These are phyloP conservation scores for Lobosporangium transversale DNA, from an alignment of 192 early-diverging fungal genomes.

Conservation along the genomic window DNA sequence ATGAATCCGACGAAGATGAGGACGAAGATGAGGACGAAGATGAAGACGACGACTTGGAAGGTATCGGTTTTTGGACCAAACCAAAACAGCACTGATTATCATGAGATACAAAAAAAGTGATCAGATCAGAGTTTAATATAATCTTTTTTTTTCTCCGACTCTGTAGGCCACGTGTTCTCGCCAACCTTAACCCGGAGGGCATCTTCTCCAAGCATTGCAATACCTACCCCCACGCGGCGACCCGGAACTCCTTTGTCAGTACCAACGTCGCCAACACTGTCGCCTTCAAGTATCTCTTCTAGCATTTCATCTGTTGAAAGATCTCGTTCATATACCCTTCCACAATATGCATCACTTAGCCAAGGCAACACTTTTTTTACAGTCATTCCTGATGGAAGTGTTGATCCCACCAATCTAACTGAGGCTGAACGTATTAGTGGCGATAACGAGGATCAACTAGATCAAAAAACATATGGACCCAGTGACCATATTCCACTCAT, in stretches of 20 bases:
- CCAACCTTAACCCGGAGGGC: constrained; percentile 36
- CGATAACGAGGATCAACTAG: constrained; percentile 47
- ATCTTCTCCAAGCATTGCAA: constrained; percentile 47
- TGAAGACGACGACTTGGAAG: constrained; percentile 53
- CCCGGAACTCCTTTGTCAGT: constrained; percentile 40
- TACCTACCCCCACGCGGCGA: constrained; percentile 34
- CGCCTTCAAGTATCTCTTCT: constrained; percentile 42
- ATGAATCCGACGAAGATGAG: constrained; percentile 51
- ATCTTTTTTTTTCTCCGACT: neutral
- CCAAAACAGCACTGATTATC: neutral
- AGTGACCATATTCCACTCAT: constrained; percentile 66
- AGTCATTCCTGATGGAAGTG: constrained; percentile 61
- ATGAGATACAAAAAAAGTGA: neutral
- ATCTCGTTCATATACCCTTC: constrained; percentile 45
- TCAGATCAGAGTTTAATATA: too few species aligned
- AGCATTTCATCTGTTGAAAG: constrained; percentile 38
- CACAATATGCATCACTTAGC: constrained; percentile 43
- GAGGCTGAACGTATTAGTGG: constrained; percentile 62
- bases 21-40: constrained; percentile 50
- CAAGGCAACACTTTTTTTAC: constrained; percentile 32
- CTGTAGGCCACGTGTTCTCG: constrained; percentile 37
- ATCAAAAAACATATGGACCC: constrained; percentile 48
- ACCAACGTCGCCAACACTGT: constrained; percentile 55
- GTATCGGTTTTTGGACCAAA: constrained; percentile 13
- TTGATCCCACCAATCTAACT: constrained; percentile 65